A percentile compares a stretch with the other conserved stretches of the same genome.
Evolutionary conservation across 163 green algal species (phyloP).

Genomic region (Volvox carteri): DNA sequence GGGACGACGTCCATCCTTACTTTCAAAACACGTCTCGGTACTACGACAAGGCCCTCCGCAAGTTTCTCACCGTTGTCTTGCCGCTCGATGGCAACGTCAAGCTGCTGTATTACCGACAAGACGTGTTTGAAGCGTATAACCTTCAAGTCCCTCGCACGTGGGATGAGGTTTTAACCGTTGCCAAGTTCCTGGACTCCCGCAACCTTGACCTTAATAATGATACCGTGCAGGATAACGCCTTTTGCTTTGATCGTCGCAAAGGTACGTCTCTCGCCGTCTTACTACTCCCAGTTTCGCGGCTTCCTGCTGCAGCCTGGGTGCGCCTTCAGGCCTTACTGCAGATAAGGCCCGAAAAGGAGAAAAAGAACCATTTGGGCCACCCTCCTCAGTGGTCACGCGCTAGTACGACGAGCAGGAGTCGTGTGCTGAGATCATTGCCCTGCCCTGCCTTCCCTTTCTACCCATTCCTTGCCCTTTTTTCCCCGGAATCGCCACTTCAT

Average conservation of each 20-base stretch:
- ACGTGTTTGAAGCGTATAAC: conserved; percentile 34
- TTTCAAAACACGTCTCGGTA: conserved; percentile 54
- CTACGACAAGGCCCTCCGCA: conserved; percentile 18
- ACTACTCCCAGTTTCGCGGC: too few relatives aligned
- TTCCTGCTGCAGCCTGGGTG: too few relatives aligned
- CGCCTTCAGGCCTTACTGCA: too few relatives aligned
- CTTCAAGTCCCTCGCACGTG: conserved; percentile 38
- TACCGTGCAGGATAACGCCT: conserved; percentile 6
- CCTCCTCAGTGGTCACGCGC: too few relatives aligned
- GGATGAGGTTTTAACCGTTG: conserved; percentile 44
- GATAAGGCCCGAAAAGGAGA: too few relatives aligned
- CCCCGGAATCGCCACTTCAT: too few relatives aligned
- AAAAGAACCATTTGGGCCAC: too few relatives aligned
- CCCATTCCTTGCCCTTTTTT: too few relatives aligned
- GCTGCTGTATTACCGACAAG: conserved; percentile 51
- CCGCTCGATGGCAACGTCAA: conserved; percentile 54
- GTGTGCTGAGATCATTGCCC: too few relatives aligned
- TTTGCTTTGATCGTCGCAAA: conserved; percentile 54
- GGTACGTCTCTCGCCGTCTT: too few relatives aligned
- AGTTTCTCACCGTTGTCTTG: conserved; percentile 44
- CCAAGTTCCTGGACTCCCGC: neutral
- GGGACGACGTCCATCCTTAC: conserved; percentile 54
- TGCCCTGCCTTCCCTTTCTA: too few relatives aligned
- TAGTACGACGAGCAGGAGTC: too few relatives aligned
- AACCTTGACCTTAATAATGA: conserved; percentile 46